These are phyloP conservation scores for Nakazawaea peltata DNA, from an alignment of 805 yeast species.

Conservation along the genomic window DNA sequence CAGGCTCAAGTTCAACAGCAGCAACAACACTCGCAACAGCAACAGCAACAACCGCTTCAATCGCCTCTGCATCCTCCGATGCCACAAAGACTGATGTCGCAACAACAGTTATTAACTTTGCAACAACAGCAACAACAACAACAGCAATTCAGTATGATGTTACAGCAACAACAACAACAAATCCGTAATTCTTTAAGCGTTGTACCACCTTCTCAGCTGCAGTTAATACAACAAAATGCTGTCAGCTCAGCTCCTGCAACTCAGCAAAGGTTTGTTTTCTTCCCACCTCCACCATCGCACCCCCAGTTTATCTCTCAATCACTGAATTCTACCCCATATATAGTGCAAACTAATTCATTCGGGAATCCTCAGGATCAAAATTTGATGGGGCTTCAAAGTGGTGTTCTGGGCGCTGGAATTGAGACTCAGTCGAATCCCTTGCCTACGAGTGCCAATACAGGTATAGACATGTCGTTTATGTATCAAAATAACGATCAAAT, in stretches of 20 bases:
- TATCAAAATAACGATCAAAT: conserved; percentile 1
- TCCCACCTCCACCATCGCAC: not conserved
- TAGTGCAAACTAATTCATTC: too few relatives aligned
- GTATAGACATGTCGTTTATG: too few relatives aligned
- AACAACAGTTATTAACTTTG: not conserved
- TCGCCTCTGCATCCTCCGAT: not conserved
- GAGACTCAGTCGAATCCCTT: too few relatives aligned
- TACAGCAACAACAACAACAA: conserved; percentile 3
- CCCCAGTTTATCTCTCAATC: conserved; percentile 3
- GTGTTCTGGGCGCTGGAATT: too few relatives aligned
- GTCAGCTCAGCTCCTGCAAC: conserved; percentile 6
- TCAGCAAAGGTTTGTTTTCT: conserved; percentile 7
- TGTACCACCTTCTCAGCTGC: conserved; percentile 2
- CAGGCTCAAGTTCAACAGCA: not conserved
- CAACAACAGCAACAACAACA: conserved; percentile 5
- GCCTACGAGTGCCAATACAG: too few relatives aligned
- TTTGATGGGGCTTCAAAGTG: too few relatives aligned
- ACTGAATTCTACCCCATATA: conserved; percentile 3
- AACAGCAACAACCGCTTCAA: too few relatives aligned
- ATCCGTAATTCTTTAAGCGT: not conserved
- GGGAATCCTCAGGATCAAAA: too few relatives aligned
- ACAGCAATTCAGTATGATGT: not conserved
- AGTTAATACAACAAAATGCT: not conserved
- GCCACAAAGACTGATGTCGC: not conserved
- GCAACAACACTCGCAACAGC: not conserved